Conservation (phyloP, 2,329 filamentous ascomycete species). For the Camillea tinctor region DNA sequence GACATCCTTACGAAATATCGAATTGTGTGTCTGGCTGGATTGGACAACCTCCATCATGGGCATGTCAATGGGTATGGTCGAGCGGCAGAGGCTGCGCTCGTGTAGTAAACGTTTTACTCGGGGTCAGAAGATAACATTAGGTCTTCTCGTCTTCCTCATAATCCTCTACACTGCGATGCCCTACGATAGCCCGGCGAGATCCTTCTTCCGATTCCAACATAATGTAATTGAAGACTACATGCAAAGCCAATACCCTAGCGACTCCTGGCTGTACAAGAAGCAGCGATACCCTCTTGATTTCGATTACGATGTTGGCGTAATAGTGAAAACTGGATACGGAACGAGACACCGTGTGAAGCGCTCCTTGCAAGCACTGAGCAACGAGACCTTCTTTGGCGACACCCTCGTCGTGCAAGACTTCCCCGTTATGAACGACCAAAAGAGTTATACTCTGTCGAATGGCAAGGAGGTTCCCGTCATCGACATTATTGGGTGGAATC, state of each 20-base stretch:
- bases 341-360: conserved; percentile 48
- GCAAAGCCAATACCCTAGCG: conserved; percentile 32
- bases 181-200: conserved; percentile 29
- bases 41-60: background rate
- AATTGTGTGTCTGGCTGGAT: background rate
- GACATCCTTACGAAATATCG: background rate
- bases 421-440: conserved; percentile 30
- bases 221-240: conserved; percentile 29
- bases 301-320: conserved; percentile 46
- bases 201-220: conserved; percentile 31
- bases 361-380: conserved; percentile 46
- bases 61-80: conserved; percentile 24
- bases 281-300: conserved; percentile 45
- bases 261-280: conserved; percentile 42
- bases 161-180: conserved; percentile 29
- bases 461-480: conserved; percentile 29
- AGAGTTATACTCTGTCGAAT: conserved; percentile 22
- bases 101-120: conserved; percentile 27
- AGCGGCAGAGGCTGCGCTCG: conserved; percentile 27
- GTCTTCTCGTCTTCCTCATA: conserved; percentile 24
- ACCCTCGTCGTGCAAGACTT: conserved; percentile 53
- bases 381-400: conserved; percentile 39
- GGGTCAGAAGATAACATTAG: conserved; percentile 28
- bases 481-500: conserved; percentile 35
- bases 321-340: conserved; percentile 58